Percentiles rank a stretch among this genome's conserved stretches.
phyloP scores from a whole-genome alignment of 2,329 filamentous ascomycete species.

The Trichoderma arundinaceum region DNA sequence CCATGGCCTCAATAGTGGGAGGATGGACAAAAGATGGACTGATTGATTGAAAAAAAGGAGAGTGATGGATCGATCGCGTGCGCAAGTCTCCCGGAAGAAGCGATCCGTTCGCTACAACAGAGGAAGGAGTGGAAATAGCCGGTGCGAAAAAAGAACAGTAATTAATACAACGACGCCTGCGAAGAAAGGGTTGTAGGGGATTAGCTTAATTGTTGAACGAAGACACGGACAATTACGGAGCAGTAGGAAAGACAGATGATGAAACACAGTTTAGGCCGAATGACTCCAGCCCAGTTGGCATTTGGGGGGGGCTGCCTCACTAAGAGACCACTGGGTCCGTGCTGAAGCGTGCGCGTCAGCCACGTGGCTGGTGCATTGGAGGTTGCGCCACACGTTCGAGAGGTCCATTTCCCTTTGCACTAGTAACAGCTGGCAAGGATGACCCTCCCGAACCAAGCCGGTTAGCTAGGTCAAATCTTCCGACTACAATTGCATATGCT shows the following conservation, averaged over 20 bases:
- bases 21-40: neutral
- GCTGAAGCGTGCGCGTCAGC: neutral
- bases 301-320: constrained; percentile 12
- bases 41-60: neutral
- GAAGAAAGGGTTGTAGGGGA: neutral
- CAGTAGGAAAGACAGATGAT: constrained; percentile 12
- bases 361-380: constrained; percentile 24
- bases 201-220: constrained; percentile 19
- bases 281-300: constrained; percentile 10
- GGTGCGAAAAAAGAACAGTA: neutral
- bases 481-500: constrained; percentile 8
- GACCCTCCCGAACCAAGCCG: constrained; percentile 13
- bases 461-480: constrained; percentile 21
- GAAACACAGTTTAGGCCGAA: constrained; percentile 27
- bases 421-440: too few species aligned
- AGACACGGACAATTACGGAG: constrained; percentile 2
- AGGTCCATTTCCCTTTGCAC: neutral
- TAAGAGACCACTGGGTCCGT: neutral
- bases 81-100: neutral
- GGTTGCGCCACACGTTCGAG: constrained; percentile 26
- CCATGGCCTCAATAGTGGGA: constrained; percentile 55
- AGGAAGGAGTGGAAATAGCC: neutral
- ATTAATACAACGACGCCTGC: constrained; percentile 1
- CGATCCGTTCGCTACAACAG: neutral
- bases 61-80: constrained; percentile 35